These are phyloP conservation scores for Podaxis rugospora DNA, from an alignment of 768 basidiomycete species.

Conservation along the genomic window DNA sequence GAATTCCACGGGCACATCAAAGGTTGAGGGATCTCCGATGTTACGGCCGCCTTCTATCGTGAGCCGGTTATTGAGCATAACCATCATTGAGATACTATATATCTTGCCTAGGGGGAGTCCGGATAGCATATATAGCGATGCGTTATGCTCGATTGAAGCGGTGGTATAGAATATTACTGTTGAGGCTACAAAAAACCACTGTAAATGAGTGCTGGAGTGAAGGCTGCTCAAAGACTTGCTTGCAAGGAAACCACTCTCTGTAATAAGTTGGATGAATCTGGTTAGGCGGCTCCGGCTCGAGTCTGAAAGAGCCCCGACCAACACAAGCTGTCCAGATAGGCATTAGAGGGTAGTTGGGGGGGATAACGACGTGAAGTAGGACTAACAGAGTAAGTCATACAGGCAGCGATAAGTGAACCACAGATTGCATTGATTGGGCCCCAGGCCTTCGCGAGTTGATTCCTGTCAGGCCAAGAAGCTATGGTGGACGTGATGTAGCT, in stretches of 20 bases:
- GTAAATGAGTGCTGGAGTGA: background rate
- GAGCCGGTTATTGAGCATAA: slow-evolving; percentile 1
- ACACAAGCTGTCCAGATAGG: background rate
- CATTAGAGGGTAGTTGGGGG: background rate
- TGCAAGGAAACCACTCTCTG: background rate
- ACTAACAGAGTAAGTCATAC: background rate
- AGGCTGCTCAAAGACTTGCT: background rate
- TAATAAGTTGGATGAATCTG: background rate
- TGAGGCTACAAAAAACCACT: background rate
- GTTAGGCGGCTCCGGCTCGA: background rate
- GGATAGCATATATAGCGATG: background rate
- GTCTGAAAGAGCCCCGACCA: background rate
- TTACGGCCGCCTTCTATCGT: background rate
- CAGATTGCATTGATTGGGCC: background rate
- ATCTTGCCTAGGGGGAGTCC: background rate
- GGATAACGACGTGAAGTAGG: background rate
- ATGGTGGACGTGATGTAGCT: background rate
- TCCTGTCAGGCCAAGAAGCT: no score
- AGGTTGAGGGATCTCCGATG: background rate
- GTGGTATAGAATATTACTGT: background rate
- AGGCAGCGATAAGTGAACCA: background rate
- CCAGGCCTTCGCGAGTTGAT: background rate
- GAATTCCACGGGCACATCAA: background rate
- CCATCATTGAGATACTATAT: slow-evolving; percentile 5
- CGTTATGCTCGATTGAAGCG: background rate